Evolutionary conservation across 495 filamentous ascomycete genomes (phyloP).

Genomic region (Penicillium macrosclerotiorum): DNA sequence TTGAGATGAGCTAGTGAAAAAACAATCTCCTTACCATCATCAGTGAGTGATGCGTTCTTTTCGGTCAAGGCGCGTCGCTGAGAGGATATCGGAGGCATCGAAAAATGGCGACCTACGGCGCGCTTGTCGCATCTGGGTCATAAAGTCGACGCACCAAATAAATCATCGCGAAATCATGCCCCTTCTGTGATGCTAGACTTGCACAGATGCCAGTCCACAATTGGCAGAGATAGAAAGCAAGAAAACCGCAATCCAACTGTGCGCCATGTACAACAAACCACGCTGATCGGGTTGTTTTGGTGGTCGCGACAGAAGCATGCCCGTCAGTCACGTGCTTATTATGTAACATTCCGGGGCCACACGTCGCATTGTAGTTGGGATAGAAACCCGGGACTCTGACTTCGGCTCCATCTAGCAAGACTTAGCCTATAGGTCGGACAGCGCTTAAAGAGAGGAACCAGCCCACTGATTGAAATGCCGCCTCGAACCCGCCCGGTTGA

Average conservation of each 20-base stretch:
- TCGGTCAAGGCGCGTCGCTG: slow-evolving; percentile 49
- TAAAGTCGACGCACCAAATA: slow-evolving; percentile 45
- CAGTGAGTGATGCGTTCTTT: slow-evolving; percentile 52
- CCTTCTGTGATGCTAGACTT: slow-evolving; percentile 6
- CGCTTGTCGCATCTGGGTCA: slow-evolving; percentile 52
- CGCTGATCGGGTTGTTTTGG: slow-evolving; percentile 25
- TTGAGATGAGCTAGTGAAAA: neutral
- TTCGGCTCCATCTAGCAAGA: neutral
- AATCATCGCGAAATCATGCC: slow-evolving; percentile 40
- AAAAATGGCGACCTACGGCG: slow-evolving; percentile 53
- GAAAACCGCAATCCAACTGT: neutral
- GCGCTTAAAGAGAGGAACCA: too few relatives aligned
- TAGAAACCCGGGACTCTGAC: neutral
- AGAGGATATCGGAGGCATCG: slow-evolving; percentile 57
- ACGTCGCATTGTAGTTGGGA: neutral
- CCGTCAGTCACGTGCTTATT: slow-evolving; percentile 21
- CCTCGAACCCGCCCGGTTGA: slow-evolving; percentile 69
- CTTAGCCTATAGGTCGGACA: too few relatives aligned
- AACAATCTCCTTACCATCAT: slow-evolving; percentile 53
- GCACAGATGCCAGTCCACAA: slow-evolving; percentile 20
- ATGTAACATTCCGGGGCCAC: slow-evolving; percentile 15
- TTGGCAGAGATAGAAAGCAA: slow-evolving; percentile 8
- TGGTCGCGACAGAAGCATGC: slow-evolving; percentile 32
- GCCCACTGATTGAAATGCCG: too few relatives aligned
- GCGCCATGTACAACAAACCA: neutral